phyloP scores from a whole-genome alignment of 2,329 filamentous ascomycete genomes.

The Stagonosporopsis cucurbitacearum region DNA sequence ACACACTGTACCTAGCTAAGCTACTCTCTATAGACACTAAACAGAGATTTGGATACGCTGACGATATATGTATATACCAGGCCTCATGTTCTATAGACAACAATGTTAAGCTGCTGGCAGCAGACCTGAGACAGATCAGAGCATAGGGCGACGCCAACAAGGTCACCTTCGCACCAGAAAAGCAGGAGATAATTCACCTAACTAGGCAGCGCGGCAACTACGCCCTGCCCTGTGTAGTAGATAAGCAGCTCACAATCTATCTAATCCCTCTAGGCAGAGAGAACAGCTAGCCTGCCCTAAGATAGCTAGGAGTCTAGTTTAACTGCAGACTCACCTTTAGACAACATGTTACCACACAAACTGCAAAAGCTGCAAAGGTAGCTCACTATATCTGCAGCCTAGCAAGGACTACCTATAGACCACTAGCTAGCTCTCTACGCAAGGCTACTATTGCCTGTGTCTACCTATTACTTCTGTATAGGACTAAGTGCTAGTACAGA shows the following conservation, averaged over 20 bases:
- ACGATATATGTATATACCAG: too few relatives aligned
- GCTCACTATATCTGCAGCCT: conserved; percentile 5
- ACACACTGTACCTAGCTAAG: too few relatives aligned
- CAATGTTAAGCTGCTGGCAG: conserved; percentile 7
- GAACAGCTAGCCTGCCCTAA: conserved; percentile 1
- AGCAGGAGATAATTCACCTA: conserved; percentile 18
- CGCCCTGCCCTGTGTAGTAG: too few relatives aligned
- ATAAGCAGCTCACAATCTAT: conserved; percentile 6
- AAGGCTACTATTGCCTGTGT: conserved; percentile 14
- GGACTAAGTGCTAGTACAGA: too few relatives aligned
- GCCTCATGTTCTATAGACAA: conserved; percentile 4
- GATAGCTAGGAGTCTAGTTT: conserved; percentile 16
- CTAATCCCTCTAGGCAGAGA: background rate
- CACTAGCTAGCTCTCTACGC: conserved; percentile 2
- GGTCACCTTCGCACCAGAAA: conserved; percentile 18
- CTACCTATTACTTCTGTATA: too few relatives aligned
- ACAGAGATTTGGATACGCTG: too few relatives aligned
- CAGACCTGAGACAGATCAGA: conserved; percentile 9
- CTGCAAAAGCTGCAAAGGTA: conserved; percentile 1
- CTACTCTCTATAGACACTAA: too few relatives aligned
- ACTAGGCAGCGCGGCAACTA: conserved; percentile 4
- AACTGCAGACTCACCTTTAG: conserved; percentile 11
- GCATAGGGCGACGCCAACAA: conserved; percentile 12
- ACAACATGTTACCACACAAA: background rate
- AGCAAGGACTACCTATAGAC: conserved; percentile 1